Evolutionary conservation across 768 basidiomycete species (phyloP).

Genomic region (Boletus vinaceobasis): DNA sequence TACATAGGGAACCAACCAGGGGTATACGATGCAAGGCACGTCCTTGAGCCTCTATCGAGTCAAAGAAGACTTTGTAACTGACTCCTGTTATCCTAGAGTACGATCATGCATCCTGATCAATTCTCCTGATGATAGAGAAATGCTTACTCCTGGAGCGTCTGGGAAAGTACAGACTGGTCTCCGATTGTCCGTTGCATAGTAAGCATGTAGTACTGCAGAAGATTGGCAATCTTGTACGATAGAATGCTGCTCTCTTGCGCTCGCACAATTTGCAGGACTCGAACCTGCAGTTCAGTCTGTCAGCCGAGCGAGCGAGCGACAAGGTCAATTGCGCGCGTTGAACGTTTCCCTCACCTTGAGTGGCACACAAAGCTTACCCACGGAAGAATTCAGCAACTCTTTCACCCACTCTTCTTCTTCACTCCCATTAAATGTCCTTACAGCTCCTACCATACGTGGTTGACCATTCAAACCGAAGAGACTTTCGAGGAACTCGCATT

Average conservation of each 20-base stretch:
- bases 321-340: neutral
- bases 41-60: constrained; percentile 82
- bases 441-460: constrained; percentile 70
- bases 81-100: constrained; percentile 67
- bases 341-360: constrained; percentile 56
- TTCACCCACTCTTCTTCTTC: constrained; percentile 79
- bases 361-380: constrained; percentile 84
- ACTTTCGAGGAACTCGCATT: constrained; percentile 89
- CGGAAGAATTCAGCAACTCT: constrained; percentile 75
- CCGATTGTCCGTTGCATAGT: constrained; percentile 95
- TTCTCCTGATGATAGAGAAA: neutral
- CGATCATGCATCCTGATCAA: neutral
- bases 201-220: constrained; percentile 91
- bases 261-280: constrained; percentile 90
- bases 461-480: constrained; percentile 65
- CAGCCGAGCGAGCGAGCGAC: neutral
- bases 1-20: constrained; percentile 39
- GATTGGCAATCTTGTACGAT: constrained; percentile 88
- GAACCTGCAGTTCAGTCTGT: constrained; percentile 44
- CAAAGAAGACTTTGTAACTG: constrained; percentile 83
- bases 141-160: constrained; percentile 74
- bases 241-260: constrained; percentile 92
- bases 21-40: constrained; percentile 55
- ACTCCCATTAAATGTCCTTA: constrained; percentile 48
- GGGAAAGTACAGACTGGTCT: constrained; percentile 70